phyloP scores from a whole-genome alignment of 805 yeast species.

The Kazachstania psychrophila region DNA sequence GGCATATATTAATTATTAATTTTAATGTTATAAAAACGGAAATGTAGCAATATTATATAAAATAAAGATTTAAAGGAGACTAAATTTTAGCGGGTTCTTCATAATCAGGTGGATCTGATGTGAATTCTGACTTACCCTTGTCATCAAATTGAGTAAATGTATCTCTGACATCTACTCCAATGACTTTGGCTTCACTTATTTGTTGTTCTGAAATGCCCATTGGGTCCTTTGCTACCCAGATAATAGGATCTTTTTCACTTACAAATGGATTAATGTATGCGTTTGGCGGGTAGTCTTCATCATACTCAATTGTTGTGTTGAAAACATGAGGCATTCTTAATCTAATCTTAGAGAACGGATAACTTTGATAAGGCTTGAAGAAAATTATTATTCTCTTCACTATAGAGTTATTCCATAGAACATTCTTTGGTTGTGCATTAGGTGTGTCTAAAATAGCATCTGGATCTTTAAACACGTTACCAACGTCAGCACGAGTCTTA shows the following conservation, averaged over 20 bases:
- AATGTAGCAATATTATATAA: background rate
- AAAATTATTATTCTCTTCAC: constrained; percentile 28
- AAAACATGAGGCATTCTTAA: constrained; percentile 29
- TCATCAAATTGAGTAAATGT: constrained; percentile 50
- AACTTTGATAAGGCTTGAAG: constrained; percentile 39
- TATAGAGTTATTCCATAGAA: constrained; percentile 11
- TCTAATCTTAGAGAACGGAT: constrained; percentile 39
- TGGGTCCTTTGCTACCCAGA: constrained; percentile 65
- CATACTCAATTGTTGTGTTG: constrained; percentile 29
- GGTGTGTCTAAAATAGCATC: constrained; percentile 15
- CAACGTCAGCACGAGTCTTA: constrained; percentile 18
- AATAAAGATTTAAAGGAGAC: background rate
- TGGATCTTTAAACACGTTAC: constrained; percentile 18
- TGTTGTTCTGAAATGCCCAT: constrained; percentile 58
- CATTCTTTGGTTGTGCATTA: constrained; percentile 21
- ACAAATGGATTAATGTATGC: constrained; percentile 28
- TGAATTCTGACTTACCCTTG: constrained; percentile 43
- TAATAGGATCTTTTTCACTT: constrained; percentile 36
- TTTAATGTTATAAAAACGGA: background rate
- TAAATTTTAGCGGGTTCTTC: constrained; percentile 29
- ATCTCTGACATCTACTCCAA: constrained; percentile 44
- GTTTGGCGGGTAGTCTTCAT: constrained; percentile 23
- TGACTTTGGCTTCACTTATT: constrained; percentile 45
- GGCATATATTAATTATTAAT: background rate
- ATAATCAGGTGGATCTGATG: constrained; percentile 66